Conservation (phyloP, 495 filamentous ascomycete genomes). For the Penicillium pulvis region DNA sequence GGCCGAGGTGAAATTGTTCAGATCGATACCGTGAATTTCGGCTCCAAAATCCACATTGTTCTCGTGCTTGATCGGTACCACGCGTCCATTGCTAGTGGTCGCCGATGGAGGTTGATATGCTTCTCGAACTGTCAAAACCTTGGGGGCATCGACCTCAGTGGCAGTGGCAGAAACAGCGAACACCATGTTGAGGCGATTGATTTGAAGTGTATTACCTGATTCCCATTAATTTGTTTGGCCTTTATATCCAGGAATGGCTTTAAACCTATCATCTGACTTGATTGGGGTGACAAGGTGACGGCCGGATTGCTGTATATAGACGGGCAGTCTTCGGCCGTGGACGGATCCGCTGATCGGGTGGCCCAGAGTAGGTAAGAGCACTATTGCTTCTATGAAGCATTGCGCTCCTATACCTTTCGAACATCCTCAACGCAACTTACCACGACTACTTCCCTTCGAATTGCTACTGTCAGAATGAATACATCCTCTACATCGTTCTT, state of each 20-base stretch:
- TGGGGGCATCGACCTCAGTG: not conserved
- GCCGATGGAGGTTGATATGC: not conserved
- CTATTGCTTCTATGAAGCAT: too few relatives aligned
- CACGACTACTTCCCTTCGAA: too few relatives aligned
- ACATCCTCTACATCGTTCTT: not conserved
- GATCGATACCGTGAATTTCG: constrained; percentile 31
- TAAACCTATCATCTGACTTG: not conserved
- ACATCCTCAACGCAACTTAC: too few relatives aligned
- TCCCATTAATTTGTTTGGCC: not conserved
- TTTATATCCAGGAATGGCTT: not conserved
- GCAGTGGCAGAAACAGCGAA: not conserved
- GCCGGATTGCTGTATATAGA: not conserved
- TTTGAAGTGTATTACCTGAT: not conserved
- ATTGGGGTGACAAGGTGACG: not conserved
- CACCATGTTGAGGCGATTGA: not conserved
- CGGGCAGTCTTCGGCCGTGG: not conserved
- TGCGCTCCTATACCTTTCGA: too few relatives aligned
- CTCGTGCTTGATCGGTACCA: not conserved
- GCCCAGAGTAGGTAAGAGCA: too few relatives aligned
- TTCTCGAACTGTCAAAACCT: not conserved
- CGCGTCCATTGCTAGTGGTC: not conserved
- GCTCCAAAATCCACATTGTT: constrained; percentile 30
- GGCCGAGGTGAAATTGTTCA: constrained; percentile 30
- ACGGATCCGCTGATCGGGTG: not conserved
- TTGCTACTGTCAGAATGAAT: not conserved